Base-by-base conservation (phyloP, 2,329 filamentous ascomycete species). In the Lasiodiplodia citricola region DNA sequence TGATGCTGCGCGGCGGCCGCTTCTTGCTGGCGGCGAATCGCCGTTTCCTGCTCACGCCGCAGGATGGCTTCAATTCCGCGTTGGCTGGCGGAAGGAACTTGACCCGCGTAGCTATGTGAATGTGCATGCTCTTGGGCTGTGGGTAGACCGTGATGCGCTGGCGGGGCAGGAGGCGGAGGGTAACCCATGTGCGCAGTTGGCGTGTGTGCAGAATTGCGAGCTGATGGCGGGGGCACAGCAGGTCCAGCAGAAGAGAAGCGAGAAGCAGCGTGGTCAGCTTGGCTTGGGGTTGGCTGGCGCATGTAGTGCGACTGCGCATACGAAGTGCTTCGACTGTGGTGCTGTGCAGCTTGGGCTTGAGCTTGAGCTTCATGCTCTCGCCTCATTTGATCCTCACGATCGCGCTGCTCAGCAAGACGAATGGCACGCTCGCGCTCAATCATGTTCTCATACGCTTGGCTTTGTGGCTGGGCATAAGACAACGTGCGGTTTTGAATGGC, bases 161-260 rank as follows among this genome's bases (percentile, higher is more conserved):
- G 44, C 44, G 66, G 47, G n/a, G 66, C 56, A 28, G 66, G 66
- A 28, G 66, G 66, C 11, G 66, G 66, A 7, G 66, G 66, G 35
- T 68, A 68, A 13, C 56, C 55, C 47, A 68, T 54, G 14, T 68
- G 66, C n/a, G 56, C 50, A n/a, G 56, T 63, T 7, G 66, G 66
- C n/a, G 66, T 68, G 31, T 68, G 66, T 6, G 66, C 31, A 18
- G 44, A 47, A 37, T 31, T 58, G 56, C 66, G 66, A 25, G 56
- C 47, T 10, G 66, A 56, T 5, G 47, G 55, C 37, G 44, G 57
- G 41, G 50, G 44, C 38, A 57, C 65, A 3, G 14, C 56, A 25
- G 55, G 66, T 8, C 57, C 57, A 55, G 56, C 66, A 38, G 66
- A 60, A 14, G 56, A 28, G 65, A 58, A 67, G 14, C 65, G 65